phyloP scores from a whole-genome alignment of 352 stramenopile genomes.

The Globisporangium acanthophoron region DNA sequence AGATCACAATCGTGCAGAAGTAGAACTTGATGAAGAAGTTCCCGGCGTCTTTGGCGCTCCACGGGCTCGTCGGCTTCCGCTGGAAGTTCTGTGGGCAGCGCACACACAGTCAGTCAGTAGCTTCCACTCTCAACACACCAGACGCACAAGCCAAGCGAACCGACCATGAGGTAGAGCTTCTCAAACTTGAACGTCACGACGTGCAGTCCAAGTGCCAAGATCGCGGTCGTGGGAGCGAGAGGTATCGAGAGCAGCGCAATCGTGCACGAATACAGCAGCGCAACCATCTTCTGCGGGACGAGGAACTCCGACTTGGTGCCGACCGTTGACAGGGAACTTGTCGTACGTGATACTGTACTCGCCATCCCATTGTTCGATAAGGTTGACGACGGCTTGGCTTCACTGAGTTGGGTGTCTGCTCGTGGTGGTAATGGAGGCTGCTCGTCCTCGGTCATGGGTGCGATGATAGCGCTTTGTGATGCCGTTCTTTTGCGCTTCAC shows the following conservation, averaged over 20 bases:
- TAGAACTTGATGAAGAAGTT: constrained; percentile 89
- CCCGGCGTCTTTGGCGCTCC: constrained; percentile 69
- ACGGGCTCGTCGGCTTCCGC: constrained; percentile 65
- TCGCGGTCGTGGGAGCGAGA: constrained; percentile 46
- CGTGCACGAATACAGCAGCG: constrained; percentile 72
- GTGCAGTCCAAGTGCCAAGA: constrained; percentile 52
- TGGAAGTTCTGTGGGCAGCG: constrained; percentile 37
- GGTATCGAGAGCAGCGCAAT: constrained; percentile 67
- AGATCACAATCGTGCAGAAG: constrained; percentile 65
- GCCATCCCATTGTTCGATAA: too few relatives aligned
- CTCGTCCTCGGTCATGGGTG: constrained; percentile 11
- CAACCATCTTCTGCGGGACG: constrained; percentile 80
- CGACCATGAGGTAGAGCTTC: constrained; percentile 61
- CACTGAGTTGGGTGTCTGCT: not conserved
- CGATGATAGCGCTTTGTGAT: constrained; percentile 14
- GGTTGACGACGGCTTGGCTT: too few relatives aligned
- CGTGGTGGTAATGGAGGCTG: not conserved
- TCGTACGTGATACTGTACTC: too few relatives aligned
- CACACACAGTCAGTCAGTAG: not conserved
- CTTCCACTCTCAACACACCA: not conserved
- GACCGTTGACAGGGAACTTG: too few relatives aligned
- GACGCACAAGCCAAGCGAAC: not conserved
- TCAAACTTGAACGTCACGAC: constrained; percentile 83
- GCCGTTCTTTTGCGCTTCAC: constrained; percentile 15
- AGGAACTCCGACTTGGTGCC: constrained; percentile 55